Base-by-base conservation (phyloP, 331 rosid genomes). In the Quercus tomentella region DNA sequence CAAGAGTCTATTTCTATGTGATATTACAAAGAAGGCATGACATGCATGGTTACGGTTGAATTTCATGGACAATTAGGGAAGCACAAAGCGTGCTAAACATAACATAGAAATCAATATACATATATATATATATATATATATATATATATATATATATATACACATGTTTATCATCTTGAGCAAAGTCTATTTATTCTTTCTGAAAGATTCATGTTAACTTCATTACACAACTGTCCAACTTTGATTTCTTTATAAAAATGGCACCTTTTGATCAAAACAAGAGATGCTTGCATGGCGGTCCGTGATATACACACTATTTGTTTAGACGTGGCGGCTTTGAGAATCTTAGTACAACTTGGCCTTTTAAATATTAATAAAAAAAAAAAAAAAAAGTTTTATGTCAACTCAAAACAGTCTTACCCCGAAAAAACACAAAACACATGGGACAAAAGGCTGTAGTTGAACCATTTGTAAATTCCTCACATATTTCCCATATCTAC, bases 401-500 rank as follows among this genome's bases (percentile, higher is more conserved):
- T 62, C 73, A 31, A 78, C 61, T 65, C 57, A 61, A 68, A 16
- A n/a, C 3, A 1, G 15, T 30, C n/a, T 26, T 31, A 6, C 6
- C 12, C 22, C 3, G 1, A 35, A 6, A 31, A 77, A 31, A 67
- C 23, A 22, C 35, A 18, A 73, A 41, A 81, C 82, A 51, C 45
- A 74, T 9, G 26, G 52, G 80, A 84, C 85, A 83, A 89, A 77
- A 74, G 26, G 54, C 79, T 76, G 82, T 74, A 5, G 30, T 76
- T 78, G 89, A 80, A 76, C 7, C 62, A 58, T 77, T 74, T 63
- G 7, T 6, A 49, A 49, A 49, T 49, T 49, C 54, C 54, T 49
- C 54, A 49, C 4, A n/a, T 70, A 78, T 4, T 28, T 61, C 66
- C 41, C 22, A 17, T 18, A 4, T 70, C 15, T 4, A n/a, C n/a